Conservation (phyloP, 2,329 filamentous ascomycete genomes). For the Fusarium caatingaense region DNA sequence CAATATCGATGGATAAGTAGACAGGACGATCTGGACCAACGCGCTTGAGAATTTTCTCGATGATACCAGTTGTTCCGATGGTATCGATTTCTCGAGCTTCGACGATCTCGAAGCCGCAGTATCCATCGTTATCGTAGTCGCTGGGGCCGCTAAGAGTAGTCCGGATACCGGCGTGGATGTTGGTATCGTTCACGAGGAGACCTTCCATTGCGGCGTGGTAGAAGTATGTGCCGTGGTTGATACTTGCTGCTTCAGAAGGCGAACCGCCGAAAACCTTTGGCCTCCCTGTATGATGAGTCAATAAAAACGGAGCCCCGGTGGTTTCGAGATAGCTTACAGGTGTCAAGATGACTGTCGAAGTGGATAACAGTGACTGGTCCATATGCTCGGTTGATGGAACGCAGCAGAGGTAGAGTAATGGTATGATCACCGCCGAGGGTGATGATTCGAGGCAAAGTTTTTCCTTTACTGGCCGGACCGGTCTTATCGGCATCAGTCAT, state of each 20-base stretch:
- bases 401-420: conserved; percentile 69
- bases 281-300: conserved; percentile 62
- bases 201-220: conserved; percentile 85
- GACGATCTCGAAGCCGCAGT: conserved; percentile 87
- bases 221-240: conserved; percentile 93
- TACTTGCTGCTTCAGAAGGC: conserved; percentile 77
- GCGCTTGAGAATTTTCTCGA: conserved; percentile 79
- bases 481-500: conserved; percentile 73
- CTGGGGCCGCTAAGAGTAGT: conserved; percentile 78
- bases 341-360: conserved; percentile 74
- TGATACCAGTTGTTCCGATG: conserved; percentile 74
- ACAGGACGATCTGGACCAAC: conserved; percentile 80
- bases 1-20: conserved; percentile 86
- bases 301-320: fast-evolving
- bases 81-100: conserved; percentile 66
- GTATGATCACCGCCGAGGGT: conserved; percentile 77
- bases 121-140: conserved; percentile 77
- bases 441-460: conserved; percentile 83
- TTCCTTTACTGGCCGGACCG: conserved; percentile 77
- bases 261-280: conserved; percentile 90
- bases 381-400: conserved; percentile 70
- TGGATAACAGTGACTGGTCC: conserved; percentile 71
- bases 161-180: conserved; percentile 88
- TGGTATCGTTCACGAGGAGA: conserved; percentile 81
- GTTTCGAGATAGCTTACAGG: conserved; percentile 56